These are phyloP conservation scores for Halophytophthora polymorphica DNA, from an alignment of 352 stramenopile species.

Conservation along the genomic window DNA sequence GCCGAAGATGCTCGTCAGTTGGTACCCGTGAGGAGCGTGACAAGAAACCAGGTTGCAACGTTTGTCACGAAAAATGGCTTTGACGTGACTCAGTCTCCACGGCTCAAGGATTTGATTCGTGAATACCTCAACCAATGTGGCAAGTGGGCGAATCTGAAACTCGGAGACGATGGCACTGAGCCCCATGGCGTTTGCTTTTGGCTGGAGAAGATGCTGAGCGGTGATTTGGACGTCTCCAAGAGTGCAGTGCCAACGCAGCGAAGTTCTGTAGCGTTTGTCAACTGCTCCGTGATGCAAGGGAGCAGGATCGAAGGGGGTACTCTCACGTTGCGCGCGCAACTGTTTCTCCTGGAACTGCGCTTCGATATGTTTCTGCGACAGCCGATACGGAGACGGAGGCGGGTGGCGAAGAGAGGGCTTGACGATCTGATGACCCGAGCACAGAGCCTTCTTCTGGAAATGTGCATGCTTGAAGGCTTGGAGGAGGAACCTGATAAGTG, in stretches of 20 bases:
- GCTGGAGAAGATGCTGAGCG: conserved; percentile 50
- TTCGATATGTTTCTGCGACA: conserved; percentile 46
- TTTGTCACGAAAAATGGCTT: conserved; percentile 14
- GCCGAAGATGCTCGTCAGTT: background rate
- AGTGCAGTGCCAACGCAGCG: conserved; percentile 3
- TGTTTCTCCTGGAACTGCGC: conserved; percentile 64
- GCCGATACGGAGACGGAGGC: conserved; percentile 14
- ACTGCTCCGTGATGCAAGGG: conserved; percentile 17
- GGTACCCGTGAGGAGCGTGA: conserved; percentile 2
- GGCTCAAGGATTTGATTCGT: conserved; percentile 26
- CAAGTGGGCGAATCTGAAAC: conserved; percentile 39
- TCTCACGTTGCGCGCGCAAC: conserved; percentile 31
- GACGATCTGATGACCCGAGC: conserved; percentile 23
- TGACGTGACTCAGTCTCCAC: background rate
- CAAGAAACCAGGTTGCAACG: conserved; percentile 6
- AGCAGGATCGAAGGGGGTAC: conserved; percentile 28
- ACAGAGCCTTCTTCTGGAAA: conserved; percentile 41
- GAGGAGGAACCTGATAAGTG: conserved; percentile 9
- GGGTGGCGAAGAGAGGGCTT: conserved; percentile 22
- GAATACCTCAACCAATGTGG: conserved; percentile 62
- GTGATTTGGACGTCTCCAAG: conserved; percentile 22
- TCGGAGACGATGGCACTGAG: conserved; percentile 29
- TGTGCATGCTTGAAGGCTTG: conserved; percentile 35
- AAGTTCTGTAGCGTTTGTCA: conserved; percentile 14
- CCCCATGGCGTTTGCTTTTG: conserved; percentile 50